Evolutionary conservation across 208 protist species (phyloP), one percentile per base, ranked within the genome.

Genomic region (Angomonas ambiguus): DNA sequence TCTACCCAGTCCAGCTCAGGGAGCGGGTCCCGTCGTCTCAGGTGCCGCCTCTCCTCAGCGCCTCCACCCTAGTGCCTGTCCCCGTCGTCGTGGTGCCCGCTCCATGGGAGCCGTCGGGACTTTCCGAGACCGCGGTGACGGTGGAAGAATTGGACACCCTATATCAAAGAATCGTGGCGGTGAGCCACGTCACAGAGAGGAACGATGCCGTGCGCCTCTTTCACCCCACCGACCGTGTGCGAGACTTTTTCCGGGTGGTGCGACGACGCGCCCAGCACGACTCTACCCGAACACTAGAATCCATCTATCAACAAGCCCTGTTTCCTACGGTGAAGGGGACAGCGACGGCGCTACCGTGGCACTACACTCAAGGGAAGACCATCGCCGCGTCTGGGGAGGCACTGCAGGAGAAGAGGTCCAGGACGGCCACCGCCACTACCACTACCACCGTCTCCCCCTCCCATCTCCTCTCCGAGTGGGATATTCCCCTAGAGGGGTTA

Each of bases 1-100:
- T 78, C 10, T 84, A 91, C 48, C 82, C 82, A 34, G 83, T 77
- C 1, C 67, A 79, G 16, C 72, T 91, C 22, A 71, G 87, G 48
- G 74, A 49, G 30, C 79, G 80, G 49, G 60, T 72, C 6, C 20
- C 61, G 45, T 62, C 62, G 30, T 35, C 51, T 4, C 72, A 67
- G 45, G 51, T 63, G 34, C 51, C 30, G 24, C 67, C 59, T 30
- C 10, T 80, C 32, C 69, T 56, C n/a, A 51, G 58, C 11, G 27
- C 56, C 41, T 68, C 20, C 31, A 45, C 34, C 48, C 41, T 45
- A 22, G 16, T 60, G 35, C 28, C 22, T 13, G 45, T 53, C 18
- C 45, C 45, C 45, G 24, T n/a, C 20, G 45, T 53, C 18, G 24
- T 5, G 18, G 18, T 24, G 5, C 10, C 20, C 24, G 18, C 10